Conservation (phyloP, 331 rosid species). For the Pyrus hybrid region DNA sequence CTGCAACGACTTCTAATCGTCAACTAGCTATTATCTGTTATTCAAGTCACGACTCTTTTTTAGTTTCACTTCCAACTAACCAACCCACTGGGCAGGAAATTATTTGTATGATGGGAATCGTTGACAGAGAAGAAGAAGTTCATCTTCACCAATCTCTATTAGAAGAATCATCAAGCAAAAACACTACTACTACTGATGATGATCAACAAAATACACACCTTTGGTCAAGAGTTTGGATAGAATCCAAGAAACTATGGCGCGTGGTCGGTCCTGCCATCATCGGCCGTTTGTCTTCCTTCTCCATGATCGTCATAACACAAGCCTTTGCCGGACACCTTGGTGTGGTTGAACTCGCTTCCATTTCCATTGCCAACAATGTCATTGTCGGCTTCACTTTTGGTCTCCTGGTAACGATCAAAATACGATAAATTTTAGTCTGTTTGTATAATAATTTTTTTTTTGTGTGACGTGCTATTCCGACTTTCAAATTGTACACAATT, state of each 20-base stretch:
- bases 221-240: conserved; percentile 7
- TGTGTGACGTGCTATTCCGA: background rate
- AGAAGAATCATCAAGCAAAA: background rate
- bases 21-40: too few species aligned
- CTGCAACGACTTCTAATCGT: background rate
- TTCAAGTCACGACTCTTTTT: too few species aligned
- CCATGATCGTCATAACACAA: conserved; percentile 9
- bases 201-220: background rate
- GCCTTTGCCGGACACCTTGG: conserved; percentile 22
- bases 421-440: background rate
- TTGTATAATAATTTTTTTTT: background rate
- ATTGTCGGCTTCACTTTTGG: conserved; percentile 13
- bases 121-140: background rate
- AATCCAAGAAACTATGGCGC: conserved; percentile 21
- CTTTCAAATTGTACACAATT: background rate
- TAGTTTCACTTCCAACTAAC: too few species aligned
- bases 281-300: background rate
- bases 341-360: conserved; percentile 11
- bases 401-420: conserved; percentile 3
- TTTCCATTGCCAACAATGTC: conserved; percentile 19
- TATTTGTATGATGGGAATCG: background rate
- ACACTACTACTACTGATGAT: too few species aligned
- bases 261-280: conserved; percentile 17
- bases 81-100: background rate
- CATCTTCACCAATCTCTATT: background rate